phyloP scores from a whole-genome alignment of 192 early-diverging fungal genomes.

The Backusella parvicylindrica region DNA sequence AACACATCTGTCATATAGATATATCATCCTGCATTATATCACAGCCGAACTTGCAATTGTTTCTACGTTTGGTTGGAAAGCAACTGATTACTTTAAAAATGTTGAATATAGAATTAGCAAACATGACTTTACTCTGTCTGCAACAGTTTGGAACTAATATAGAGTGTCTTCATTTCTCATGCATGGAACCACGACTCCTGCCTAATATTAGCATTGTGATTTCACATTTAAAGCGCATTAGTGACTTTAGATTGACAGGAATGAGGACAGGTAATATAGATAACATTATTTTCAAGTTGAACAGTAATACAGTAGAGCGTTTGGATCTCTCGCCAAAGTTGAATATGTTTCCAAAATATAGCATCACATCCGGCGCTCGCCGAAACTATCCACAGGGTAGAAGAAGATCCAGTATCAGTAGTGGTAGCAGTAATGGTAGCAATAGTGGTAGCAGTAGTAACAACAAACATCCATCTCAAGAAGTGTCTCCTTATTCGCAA shows the following conservation, averaged over 20 bases:
- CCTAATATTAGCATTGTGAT: constrained; percentile 7
- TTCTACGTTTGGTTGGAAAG: constrained; percentile 2
- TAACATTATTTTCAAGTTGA: neutral
- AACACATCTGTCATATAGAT: constrained; percentile 12
- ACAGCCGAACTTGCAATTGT: constrained; percentile 17
- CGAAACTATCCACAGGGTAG: neutral
- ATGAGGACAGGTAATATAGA: constrained; percentile 22
- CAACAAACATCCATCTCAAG: neutral
- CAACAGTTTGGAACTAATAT: constrained; percentile 15
- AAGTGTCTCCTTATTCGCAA: neutral
- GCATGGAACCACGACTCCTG: constrained; percentile 13
- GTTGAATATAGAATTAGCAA: constrained; percentile 25
- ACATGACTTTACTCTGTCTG: constrained; percentile 18
- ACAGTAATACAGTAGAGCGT: neutral
- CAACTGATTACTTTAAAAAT: constrained; percentile 22
- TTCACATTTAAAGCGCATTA: constrained; percentile 1
- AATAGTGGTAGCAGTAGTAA: neutral
- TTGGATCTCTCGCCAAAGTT: constrained; percentile 32
- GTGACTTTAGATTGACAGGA: constrained; percentile 22
- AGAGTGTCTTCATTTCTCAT: constrained; percentile 26
- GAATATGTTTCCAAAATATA: constrained; percentile 22
- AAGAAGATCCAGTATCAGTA: neutral
- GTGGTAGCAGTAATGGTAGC: neutral
- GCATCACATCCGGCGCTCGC: neutral
- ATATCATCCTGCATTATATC: constrained; percentile 24